Conservation (phyloP, 1,284 basidiomycete genomes). For the Cryptococcus jaspeensis region DNA sequence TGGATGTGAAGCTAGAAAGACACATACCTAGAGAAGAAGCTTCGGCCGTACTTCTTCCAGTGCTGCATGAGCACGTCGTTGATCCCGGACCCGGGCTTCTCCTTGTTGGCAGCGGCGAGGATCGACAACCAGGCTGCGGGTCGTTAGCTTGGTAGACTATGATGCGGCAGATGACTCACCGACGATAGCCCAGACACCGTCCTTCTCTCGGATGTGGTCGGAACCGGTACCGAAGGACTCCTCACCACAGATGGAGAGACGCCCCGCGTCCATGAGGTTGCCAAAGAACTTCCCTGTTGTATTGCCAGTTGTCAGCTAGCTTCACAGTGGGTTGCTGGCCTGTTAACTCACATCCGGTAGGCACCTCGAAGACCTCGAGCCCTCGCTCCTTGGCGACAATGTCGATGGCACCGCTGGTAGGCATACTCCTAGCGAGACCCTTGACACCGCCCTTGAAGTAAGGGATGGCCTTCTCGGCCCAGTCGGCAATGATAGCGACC, state of each 20-base stretch:
- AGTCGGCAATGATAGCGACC: constrained; percentile 98
- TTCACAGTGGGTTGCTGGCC: neutral
- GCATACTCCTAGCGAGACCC: constrained; percentile 94
- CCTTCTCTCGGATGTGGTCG: constrained; percentile 99
- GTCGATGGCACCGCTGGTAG: constrained; percentile 95
- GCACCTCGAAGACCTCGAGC: constrained; percentile 93
- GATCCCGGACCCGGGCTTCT: constrained; percentile 75
- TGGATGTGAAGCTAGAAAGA: no score
- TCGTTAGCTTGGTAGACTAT: neutral
- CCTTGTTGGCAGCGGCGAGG: constrained; percentile 85
- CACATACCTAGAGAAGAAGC: constrained; percentile 83
- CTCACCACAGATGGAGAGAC: constrained; percentile 96
- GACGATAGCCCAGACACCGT: constrained; percentile 95
- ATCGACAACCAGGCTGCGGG: constrained; percentile 90
- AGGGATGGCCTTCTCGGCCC: constrained; percentile 86
- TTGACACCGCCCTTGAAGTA: constrained; percentile 94
- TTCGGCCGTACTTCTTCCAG: constrained; percentile 91
- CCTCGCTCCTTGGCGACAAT: constrained; percentile 92
- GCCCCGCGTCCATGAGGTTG: constrained; percentile 97
- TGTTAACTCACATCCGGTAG: constrained; percentile 68
- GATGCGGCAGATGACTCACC: constrained; percentile 55
- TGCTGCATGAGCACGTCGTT: constrained; percentile 83
- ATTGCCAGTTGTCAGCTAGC: neutral
- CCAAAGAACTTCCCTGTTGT: constrained; percentile 98
- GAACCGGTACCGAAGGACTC: constrained; percentile 99